phyloP scores from a whole-genome alignment of 495 filamentous ascomycete genomes.

The Xylaria intraflava region DNA sequence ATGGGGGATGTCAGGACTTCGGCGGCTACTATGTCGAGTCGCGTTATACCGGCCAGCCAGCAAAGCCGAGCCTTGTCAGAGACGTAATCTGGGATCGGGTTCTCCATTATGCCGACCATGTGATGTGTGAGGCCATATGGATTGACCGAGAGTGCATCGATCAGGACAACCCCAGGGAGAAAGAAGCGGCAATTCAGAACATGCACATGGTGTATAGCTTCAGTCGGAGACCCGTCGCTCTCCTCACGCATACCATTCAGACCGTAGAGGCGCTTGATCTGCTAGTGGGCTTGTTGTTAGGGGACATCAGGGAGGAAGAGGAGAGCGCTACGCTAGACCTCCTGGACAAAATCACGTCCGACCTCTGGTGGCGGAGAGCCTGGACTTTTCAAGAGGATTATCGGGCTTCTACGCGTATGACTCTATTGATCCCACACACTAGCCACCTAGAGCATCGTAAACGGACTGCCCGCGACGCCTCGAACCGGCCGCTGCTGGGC shows the following conservation, averaged over 20 bases:
- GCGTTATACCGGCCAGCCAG: conserved; percentile 14
- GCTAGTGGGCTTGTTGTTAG: conserved; percentile 14
- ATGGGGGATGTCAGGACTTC: neutral
- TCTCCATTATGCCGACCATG: conserved; percentile 19
- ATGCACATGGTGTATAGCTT: conserved; percentile 38
- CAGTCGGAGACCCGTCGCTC: conserved; percentile 25
- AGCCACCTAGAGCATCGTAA: conserved; percentile 20
- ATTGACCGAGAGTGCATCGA: conserved; percentile 39
- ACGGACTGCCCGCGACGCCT: conserved; percentile 4
- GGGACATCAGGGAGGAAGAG: conserved; percentile 14
- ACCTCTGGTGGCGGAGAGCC: conserved; percentile 28
- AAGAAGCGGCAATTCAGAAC: conserved; percentile 32
- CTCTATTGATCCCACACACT: conserved; percentile 22
- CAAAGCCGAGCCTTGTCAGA: conserved; percentile 21
- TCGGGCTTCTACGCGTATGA: conserved; percentile 23
- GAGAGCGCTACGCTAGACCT: conserved; percentile 19
- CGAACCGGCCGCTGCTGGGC: conserved; percentile 15
- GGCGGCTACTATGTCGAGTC: conserved; percentile 19
- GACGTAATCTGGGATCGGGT: conserved; percentile 19
- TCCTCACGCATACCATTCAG: conserved; percentile 22
- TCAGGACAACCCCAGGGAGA: conserved; percentile 26
- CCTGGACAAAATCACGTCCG: conserved; percentile 21
- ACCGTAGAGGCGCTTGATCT: conserved; percentile 22
- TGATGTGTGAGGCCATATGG: conserved; percentile 30
- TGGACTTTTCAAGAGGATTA: conserved; percentile 32